These are phyloP conservation scores for Wickerhamomyces queroliae DNA, from an alignment of 805 yeast genomes.

Conservation along the genomic window DNA sequence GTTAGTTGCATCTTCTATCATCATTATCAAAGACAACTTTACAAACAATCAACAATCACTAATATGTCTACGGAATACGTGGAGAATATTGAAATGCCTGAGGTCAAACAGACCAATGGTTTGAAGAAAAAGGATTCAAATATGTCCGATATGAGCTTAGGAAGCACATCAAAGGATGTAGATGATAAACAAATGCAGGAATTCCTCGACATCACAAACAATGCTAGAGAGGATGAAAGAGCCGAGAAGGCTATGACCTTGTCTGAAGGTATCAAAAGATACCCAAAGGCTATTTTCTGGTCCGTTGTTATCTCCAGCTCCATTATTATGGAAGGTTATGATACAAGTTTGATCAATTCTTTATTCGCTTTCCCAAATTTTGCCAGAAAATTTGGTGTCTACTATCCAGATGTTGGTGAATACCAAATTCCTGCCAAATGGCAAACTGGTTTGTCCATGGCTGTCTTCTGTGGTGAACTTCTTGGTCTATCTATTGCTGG, in stretches of 20 bases:
- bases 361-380: conserved; percentile 21
- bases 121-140: conserved; percentile 6
- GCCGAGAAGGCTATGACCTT: conserved; percentile 9
- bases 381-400: conserved; percentile 17
- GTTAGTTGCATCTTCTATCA: neutral
- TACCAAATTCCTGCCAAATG: conserved; percentile 34
- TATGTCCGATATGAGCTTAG: conserved; percentile 1
- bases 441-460: conserved; percentile 36
- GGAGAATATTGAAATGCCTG: neutral
- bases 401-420: conserved; percentile 17
- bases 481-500: conserved; percentile 23
- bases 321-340: conserved; percentile 22
- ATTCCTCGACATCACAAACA: conserved; percentile 13
- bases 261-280: conserved; percentile 12
- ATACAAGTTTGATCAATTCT: conserved; percentile 13
- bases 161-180: neutral
- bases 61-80: neutral
- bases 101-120: conserved; percentile 1
- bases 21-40: neutral
- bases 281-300: conserved; percentile 24
- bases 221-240: conserved; percentile 13
- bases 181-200: conserved; percentile 13
- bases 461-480: conserved; percentile 26
- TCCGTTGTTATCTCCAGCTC: conserved; percentile 13
- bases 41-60: neutral